phyloP scores from a whole-genome alignment of 176 grass and related monocot genomes.

The Elaeis guineensis region DNA sequence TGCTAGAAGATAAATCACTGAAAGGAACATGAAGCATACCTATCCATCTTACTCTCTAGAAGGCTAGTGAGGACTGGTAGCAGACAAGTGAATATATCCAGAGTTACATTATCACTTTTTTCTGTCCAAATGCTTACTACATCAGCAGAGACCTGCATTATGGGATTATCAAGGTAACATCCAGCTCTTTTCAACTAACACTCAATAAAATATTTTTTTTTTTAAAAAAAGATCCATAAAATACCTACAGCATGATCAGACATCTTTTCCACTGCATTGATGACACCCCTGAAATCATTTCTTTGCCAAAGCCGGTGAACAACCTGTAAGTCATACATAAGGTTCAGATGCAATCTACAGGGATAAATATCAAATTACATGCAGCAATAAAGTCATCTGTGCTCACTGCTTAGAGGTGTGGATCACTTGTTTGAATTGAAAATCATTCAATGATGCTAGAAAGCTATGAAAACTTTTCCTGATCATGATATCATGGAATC shows the following conservation, averaged over 20 bases:
- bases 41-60: conserved; percentile 92
- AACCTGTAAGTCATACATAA: conserved; percentile 43
- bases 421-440: too few relatives aligned
- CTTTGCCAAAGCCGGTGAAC: conserved; percentile 84
- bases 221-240: conserved; percentile 6
- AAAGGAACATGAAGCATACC: conserved; percentile 28
- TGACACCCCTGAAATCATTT: conserved; percentile 81
- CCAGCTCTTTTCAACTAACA: conserved; percentile 6
- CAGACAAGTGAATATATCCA: conserved; percentile 77
- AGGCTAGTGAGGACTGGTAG: conserved; percentile 60
- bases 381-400: too few relatives aligned
- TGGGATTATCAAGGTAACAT: conserved; percentile 17
- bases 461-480: too few relatives aligned
- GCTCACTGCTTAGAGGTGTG: too few relatives aligned
- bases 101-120: conserved; percentile 65
- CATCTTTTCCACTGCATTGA: conserved; percentile 73
- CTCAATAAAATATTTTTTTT: not conserved
- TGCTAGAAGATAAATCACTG: too few relatives aligned
- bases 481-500: too few relatives aligned
- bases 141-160: conserved; percentile 74
- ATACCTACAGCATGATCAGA: conserved; percentile 80
- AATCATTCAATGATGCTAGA: too few relatives aligned
- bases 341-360: too few relatives aligned
- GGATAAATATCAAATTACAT: too few relatives aligned
- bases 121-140: conserved; percentile 65